Evolutionary conservation across 208 protist genomes (phyloP).

Genomic region (Trypanosoma platydactyli): DNA sequence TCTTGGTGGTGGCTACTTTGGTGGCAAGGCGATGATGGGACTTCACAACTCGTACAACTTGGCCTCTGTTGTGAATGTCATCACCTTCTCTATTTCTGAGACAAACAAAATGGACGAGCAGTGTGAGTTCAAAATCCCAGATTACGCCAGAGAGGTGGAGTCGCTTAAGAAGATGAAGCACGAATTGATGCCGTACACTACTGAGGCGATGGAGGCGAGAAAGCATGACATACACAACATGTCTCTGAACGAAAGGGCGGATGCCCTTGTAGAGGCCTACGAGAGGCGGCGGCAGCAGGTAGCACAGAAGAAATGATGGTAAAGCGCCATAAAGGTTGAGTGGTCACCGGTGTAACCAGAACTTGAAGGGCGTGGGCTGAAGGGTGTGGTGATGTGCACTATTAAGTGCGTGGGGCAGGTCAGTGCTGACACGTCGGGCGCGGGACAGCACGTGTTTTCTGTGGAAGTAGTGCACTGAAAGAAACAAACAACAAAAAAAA

Average conservation of each 20-base stretch:
- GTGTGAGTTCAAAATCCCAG: conserved; percentile 54
- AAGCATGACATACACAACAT: conserved; percentile 32
- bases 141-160: conserved; percentile 63
- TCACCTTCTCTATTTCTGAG: conserved; percentile 68
- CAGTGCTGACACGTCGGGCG: no score
- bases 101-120: conserved; percentile 72
- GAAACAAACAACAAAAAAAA: conserved; percentile 15
- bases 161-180: conserved; percentile 63
- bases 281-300: conserved; percentile 48
- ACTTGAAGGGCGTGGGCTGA: no score
- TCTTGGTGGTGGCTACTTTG: conserved; percentile 75
- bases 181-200: conserved; percentile 46
- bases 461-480: not conserved
- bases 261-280: conserved; percentile 65
- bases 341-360: no score
- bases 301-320: conserved; percentile 36
- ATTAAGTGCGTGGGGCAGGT: no score
- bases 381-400: no score
- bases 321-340: no score
- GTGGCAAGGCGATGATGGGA: conserved; percentile 63
- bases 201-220: conserved; percentile 34
- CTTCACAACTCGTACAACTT: conserved; percentile 61
- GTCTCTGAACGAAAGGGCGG: conserved; percentile 46
- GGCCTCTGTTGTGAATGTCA: conserved; percentile 42
- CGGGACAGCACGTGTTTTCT: no score